These are phyloP conservation scores for Apiospora phragmitis DNA, from an alignment of 2,329 filamentous ascomycete species.

Conservation along the genomic window DNA sequence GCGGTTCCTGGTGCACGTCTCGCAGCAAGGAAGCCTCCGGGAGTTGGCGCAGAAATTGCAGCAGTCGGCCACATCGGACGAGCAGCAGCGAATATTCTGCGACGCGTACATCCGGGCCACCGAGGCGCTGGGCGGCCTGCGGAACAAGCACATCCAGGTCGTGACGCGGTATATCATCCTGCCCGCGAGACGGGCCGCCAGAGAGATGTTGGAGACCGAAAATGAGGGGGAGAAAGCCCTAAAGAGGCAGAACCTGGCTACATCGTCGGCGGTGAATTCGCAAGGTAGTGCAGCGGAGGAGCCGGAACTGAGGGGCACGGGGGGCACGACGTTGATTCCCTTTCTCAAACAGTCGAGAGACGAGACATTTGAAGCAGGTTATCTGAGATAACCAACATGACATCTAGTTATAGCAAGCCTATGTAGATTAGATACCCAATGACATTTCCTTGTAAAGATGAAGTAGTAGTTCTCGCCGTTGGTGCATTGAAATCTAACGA, in stretches of 20 bases:
- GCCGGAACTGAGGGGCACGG: conserved; percentile 72
- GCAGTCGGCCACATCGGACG: conserved; percentile 39
- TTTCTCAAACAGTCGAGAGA: conserved; percentile 89
- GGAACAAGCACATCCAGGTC: conserved; percentile 86
- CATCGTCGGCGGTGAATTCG: conserved; percentile 37
- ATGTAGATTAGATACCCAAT: neutral
- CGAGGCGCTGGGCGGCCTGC: conserved; percentile 71
- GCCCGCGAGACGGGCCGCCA: conserved; percentile 56
- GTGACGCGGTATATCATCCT: conserved; percentile 89
- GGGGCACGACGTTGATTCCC: conserved; percentile 82
- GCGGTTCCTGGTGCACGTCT: conserved; percentile 72
- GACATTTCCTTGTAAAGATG: neutral
- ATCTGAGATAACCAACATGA: neutral
- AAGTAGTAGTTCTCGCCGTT: neutral
- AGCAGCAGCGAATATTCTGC: conserved; percentile 45
- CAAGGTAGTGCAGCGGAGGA: conserved; percentile 31
- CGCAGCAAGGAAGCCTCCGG: conserved; percentile 71
- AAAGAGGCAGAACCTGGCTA: conserved; percentile 43
- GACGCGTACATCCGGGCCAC: conserved; percentile 69
- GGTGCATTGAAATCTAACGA: neutral
- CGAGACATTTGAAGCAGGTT: conserved; percentile 59
- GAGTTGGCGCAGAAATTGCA: conserved; percentile 56
- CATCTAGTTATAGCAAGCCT: neutral
- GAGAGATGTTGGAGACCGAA: conserved; percentile 29
- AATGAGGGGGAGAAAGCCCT: conserved; percentile 32